phyloP scores from a whole-genome alignment of 805 yeast genomes.

The Starmerella stellata region DNA sequence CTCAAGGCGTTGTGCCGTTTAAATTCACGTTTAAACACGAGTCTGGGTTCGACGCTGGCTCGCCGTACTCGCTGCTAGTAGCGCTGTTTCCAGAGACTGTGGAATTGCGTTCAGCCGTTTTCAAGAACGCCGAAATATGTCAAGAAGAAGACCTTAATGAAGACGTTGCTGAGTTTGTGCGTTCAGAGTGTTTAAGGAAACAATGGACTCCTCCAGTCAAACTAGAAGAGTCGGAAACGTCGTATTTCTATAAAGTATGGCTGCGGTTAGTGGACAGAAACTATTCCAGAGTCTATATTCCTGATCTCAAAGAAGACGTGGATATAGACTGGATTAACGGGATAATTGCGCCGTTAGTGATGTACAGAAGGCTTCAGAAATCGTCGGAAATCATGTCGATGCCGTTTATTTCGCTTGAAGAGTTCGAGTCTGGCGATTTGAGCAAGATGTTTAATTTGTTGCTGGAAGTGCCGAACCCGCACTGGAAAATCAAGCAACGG shows the following conservation, averaged over 20 bases:
- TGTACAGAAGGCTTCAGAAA: slow-evolving; percentile 10
- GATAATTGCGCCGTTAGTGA: slow-evolving; percentile 17
- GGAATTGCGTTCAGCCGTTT: slow-evolving; percentile 6
- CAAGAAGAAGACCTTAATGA: slow-evolving; percentile 10
- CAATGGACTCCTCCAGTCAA: slow-evolving; percentile 14
- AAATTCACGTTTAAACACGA: slow-evolving; percentile 6
- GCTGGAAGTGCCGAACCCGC: slow-evolving; percentile 7
- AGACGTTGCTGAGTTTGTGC: slow-evolving; percentile 7
- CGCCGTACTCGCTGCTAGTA: slow-evolving; percentile 20
- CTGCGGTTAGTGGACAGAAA: slow-evolving; percentile 19
- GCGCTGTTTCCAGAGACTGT: slow-evolving; percentile 21
- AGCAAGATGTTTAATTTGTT: slow-evolving; percentile 12
- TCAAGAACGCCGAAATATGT: slow-evolving; percentile 1
- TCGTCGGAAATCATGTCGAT: not conserved
- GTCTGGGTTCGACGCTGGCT: slow-evolving; percentile 13
- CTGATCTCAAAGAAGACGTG: slow-evolving; percentile 1
- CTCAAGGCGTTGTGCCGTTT: slow-evolving; percentile 6
- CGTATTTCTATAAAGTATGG: slow-evolving; percentile 19
- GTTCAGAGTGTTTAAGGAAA: slow-evolving; percentile 4
- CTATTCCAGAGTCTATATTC: slow-evolving; percentile 11
- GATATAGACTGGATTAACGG: slow-evolving; percentile 14
- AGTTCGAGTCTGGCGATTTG: slow-evolving; percentile 12
- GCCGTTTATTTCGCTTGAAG: slow-evolving; percentile 5
- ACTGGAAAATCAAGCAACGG: slow-evolving; percentile 14
- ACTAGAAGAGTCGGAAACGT: slow-evolving; percentile 3